phyloP scores from a whole-genome alignment of 2,329 filamentous ascomycete genomes.

The Curvularia verruculosa region DNA sequence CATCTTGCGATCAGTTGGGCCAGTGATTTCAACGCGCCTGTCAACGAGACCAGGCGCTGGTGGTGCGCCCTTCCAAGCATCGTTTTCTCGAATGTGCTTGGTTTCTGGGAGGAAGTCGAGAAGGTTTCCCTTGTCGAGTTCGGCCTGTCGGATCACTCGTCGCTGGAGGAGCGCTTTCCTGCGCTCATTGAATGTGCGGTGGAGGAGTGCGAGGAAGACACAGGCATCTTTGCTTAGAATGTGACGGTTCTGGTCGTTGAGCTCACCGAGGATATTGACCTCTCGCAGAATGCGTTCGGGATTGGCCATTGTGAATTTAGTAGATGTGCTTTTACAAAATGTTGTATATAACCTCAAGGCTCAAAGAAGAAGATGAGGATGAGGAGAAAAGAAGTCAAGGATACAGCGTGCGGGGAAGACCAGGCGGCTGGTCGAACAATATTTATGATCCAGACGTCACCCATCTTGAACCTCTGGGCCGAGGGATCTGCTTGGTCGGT shows the following conservation, averaged over 20 bases:
- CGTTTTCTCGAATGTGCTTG: conserved; percentile 90
- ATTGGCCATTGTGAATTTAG: conserved; percentile 51
- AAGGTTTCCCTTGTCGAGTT: conserved; percentile 86
- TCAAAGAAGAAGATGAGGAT: conserved; percentile 5
- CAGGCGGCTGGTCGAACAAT: conserved; percentile 33
- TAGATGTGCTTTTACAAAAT: conserved; percentile 14
- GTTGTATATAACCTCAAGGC: conserved; percentile 14
- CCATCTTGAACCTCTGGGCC: conserved; percentile 37
- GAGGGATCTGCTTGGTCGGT: conserved; percentile 41
- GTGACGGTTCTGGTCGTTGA: conserved; percentile 82
- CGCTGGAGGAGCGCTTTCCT: conserved; percentile 89
- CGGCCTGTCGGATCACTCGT: conserved; percentile 83
- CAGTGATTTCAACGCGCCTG: conserved; percentile 94
- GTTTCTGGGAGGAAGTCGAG: conserved; percentile 97
- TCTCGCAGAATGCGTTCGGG: conserved; percentile 79
- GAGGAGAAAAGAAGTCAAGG: conserved; percentile 33
- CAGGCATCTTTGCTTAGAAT: conserved; percentile 90
- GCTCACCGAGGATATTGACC: conserved; percentile 80
- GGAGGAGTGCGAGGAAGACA: conserved; percentile 90
- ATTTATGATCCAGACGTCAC: conserved; percentile 43
- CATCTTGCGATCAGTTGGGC: conserved; percentile 98
- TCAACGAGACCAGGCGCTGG: conserved; percentile 93
- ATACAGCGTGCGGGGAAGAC: conserved; percentile 33
- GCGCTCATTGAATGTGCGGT: conserved; percentile 89
- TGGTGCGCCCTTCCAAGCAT: conserved; percentile 89